Base-by-base conservation (phyloP, 2,329 filamentous ascomycete species). In the Fusarium kyushuense region DNA sequence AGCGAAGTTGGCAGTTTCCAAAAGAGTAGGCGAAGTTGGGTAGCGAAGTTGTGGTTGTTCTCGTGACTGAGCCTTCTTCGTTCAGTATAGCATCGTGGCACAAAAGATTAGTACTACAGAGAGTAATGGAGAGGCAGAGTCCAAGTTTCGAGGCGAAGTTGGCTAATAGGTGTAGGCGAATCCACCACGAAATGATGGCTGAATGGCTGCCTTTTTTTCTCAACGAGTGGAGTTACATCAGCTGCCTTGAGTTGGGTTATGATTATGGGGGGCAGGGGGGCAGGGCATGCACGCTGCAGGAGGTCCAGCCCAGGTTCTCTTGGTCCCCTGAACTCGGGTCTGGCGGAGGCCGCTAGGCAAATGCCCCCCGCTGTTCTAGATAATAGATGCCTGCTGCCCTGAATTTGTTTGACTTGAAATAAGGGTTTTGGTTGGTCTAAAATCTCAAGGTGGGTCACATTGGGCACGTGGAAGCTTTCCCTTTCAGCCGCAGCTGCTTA, bases 51-150 rank as follows among this genome's bases (percentile, higher is more conserved):
- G 47, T 42, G 19, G 51, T 58, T 48, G 54, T 51, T 51, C 52
- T 64, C 53, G 62, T 67, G 58, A 42, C 51, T 38, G 35, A 38
- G 35, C n/a, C 35, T 38, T 67, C 49, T 60, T 67, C 47, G 56
- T 67, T 63, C 61, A 69, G 52, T 62, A 64, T 70, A 61, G 65
- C 71, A 74, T 74, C 70, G 71, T 70, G 68, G 59, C 58, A 70
- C 61, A 29, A 58, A 43, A 41, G 59, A 47, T 59, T 59, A 64
- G 38, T 23, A 41, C 21, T 38, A 38, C 35, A 21, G 19, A 23
- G 21, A 42, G 21, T 27, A 25, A 42, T 70, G 67, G 59, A 70
- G 56, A 73, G 65, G 58, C 61, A 70, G 59, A 73, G 65, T 60
- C 47, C 58, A 71, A 69, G 67, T 65, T 64, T 66, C 49, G 63